Evolutionary conservation across 805 yeast genomes (phyloP), one percentile per base, ranked within the genome.

Genomic region (Saccharomycopsis lassenensis): DNA sequence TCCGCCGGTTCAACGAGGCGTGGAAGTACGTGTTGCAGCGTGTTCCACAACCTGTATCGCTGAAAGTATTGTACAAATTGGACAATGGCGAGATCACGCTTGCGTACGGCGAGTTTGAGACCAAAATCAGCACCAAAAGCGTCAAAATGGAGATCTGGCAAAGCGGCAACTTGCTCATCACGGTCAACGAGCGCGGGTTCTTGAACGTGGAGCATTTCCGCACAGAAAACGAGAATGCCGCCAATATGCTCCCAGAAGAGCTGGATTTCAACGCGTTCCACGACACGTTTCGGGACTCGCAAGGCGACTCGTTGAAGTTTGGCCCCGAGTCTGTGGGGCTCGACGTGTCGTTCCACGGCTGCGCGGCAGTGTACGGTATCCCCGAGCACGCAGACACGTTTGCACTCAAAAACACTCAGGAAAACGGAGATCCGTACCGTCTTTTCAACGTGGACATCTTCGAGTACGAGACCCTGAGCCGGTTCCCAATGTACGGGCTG

Each of bases 341-440:
- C 20, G 99, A 91, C 54, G 67, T 85, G 41, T 58, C 72, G 0
- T 77, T 91, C 46, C 51, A 57, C 2, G 76, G 73, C 1, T 77
- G 65, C 46, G 53, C 62, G 4, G 67, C 78, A 49, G 81, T 84
- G 1, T 91, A 72, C 54, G 99, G 99, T n/a, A 80, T 91, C 29
- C 97, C 98, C 0, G 98, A 91, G 56, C 98, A 91, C 51, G 89
- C 97, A 0, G 94, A 84, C 47, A 62, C 79, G 1, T 58, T 91
- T 33, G 65, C 77, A 14, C 61, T 91, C 46, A 74, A 75, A 38
- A 89, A 82, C 46, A 87, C 97, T 0, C 48, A 60, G 0, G 51
- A 46, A 8, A 30, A 32, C 15, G 44, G 50, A 1, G 81, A 77
- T 37, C 97, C 97, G 2, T 91, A 91, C 56, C 67, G 98, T 30